These are phyloP conservation scores for Candida ponderosae DNA, from an alignment of 805 yeast genomes.

Conservation along the genomic window DNA sequence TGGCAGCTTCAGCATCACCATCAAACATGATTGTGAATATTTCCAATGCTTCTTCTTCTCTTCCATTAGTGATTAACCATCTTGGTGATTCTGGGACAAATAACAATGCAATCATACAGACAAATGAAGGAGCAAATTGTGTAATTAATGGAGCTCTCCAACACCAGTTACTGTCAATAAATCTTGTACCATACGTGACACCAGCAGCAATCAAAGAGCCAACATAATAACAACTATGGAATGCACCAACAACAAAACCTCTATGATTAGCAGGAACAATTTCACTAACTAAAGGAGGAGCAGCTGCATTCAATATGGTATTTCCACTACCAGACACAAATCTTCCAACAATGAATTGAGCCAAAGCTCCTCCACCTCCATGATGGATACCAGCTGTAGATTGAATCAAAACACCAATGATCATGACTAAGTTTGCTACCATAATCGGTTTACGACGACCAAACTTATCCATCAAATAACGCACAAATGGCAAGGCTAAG, in stretches of 20 bases:
- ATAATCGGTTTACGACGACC: conserved; percentile 36
- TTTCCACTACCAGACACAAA: conserved; percentile 55
- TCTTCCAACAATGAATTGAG: conserved; percentile 71
- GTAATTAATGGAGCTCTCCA: conserved; percentile 40
- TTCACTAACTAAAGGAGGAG: conserved; percentile 80
- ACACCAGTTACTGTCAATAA: conserved; percentile 24
- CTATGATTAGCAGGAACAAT: conserved; percentile 57
- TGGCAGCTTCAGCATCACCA: no score
- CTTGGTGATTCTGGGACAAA: conserved; percentile 35
- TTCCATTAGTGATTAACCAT: conserved; percentile 27
- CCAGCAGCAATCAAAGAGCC: conserved; percentile 53
- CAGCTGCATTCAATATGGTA: conserved; percentile 71
- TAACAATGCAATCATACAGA: conserved; percentile 28
- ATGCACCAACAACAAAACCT: conserved; percentile 59
- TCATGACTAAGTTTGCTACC: conserved; percentile 30
- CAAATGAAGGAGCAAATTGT: conserved; percentile 33
- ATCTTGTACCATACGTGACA: conserved; percentile 31
- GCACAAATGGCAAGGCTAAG: conserved; percentile 32
- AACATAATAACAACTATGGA: conserved; percentile 31
- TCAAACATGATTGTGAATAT: no score
- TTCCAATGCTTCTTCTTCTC: conserved; percentile 24
- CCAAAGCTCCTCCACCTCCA: no score
- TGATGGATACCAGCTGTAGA: conserved; percentile 26
- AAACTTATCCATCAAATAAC: conserved; percentile 29
- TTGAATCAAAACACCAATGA: conserved; percentile 34